These are phyloP conservation scores for Penicillium sp. DNA, from an alignment of 2,329 filamentous ascomycete species.

Conservation along the genomic window DNA sequence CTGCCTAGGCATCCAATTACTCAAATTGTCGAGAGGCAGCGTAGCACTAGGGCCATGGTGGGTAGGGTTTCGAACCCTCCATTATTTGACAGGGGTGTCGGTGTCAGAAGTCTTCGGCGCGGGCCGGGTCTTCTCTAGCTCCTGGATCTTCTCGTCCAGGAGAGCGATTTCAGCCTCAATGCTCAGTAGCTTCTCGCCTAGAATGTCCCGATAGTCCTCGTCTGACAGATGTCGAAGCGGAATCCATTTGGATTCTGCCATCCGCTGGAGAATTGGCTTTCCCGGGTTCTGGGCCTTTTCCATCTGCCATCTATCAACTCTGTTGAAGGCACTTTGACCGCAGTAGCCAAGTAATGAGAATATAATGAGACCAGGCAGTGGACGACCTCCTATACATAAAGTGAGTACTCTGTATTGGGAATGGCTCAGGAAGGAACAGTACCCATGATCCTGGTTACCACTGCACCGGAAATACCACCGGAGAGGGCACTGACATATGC, in stretches of 20 bases:
- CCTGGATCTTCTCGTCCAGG: slow-evolving; percentile 70
- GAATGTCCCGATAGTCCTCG: slow-evolving; percentile 68
- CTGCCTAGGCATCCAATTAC: slow-evolving; percentile 9
- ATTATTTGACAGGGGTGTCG: slow-evolving; percentile 6
- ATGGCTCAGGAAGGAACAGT: slow-evolving; percentile 15
- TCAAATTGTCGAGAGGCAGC: slow-evolving; percentile 8
- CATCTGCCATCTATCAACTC: slow-evolving; percentile 48
- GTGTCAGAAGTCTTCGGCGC: background rate
- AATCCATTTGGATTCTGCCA: slow-evolving; percentile 65
- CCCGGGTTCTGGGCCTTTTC: slow-evolving; percentile 34
- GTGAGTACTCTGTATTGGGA: background rate
- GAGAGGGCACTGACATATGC: slow-evolving; percentile 67
- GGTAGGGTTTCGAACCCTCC: background rate
- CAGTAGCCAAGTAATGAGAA: slow-evolving; percentile 57
- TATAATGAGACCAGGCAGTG: slow-evolving; percentile 58
- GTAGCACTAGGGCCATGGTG: slow-evolving; percentile 6
- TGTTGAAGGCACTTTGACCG: slow-evolving; percentile 58
- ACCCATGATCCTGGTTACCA: slow-evolving; percentile 57
- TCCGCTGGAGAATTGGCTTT: slow-evolving; percentile 48
- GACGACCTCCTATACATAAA: slow-evolving; percentile 51
- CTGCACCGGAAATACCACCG: slow-evolving; percentile 64
- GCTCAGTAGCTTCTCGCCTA: slow-evolving; percentile 67
- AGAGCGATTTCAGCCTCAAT: slow-evolving; percentile 75
- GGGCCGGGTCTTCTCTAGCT: slow-evolving; percentile 39
- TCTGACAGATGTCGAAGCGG: slow-evolving; percentile 69